These are phyloP conservation scores for Davidsoniella virescens DNA, from an alignment of 2,329 filamentous ascomycete species.

Conservation along the genomic window DNA sequence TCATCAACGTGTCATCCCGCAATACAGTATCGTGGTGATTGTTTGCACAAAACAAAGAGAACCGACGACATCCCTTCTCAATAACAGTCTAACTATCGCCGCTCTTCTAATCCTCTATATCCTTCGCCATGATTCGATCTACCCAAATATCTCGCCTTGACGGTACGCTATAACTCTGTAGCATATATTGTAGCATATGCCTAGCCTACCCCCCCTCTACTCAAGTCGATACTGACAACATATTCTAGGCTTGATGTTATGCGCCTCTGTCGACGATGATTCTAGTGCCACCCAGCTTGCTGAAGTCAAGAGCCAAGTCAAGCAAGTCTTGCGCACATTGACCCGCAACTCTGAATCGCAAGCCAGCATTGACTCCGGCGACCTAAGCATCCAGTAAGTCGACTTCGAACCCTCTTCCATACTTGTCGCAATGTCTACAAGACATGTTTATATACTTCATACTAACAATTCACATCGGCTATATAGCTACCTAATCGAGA, in stretches of 20 bases:
- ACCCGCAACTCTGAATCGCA: constrained; percentile 80
- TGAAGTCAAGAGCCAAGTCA: constrained; percentile 81
- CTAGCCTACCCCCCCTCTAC: constrained; percentile 9
- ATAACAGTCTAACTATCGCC: neutral
- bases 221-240: too few species aligned
- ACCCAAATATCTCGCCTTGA: constrained; percentile 91
- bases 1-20: neutral
- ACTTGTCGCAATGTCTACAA: neutral
- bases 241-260: constrained; percentile 68
- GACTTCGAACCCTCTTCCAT: neutral
- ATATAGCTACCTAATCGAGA: constrained; percentile 64
- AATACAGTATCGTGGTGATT: too few species aligned
- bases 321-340: constrained; percentile 75
- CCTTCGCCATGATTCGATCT: constrained; percentile 58
- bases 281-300: constrained; percentile 60
- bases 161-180: constrained; percentile 34
- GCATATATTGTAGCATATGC: neutral
- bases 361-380: constrained; percentile 74
- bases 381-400: constrained; percentile 70
- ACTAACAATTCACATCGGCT: neutral
- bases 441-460: neutral
- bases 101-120: neutral
- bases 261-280: constrained; percentile 86
- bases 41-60: neutral
- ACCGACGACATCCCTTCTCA: neutral